Evolutionary conservation across 208 protist genomes (phyloP), one percentile per base, ranked within the genome.

Genomic region (Leptomonas pyrrhocoris): DNA sequence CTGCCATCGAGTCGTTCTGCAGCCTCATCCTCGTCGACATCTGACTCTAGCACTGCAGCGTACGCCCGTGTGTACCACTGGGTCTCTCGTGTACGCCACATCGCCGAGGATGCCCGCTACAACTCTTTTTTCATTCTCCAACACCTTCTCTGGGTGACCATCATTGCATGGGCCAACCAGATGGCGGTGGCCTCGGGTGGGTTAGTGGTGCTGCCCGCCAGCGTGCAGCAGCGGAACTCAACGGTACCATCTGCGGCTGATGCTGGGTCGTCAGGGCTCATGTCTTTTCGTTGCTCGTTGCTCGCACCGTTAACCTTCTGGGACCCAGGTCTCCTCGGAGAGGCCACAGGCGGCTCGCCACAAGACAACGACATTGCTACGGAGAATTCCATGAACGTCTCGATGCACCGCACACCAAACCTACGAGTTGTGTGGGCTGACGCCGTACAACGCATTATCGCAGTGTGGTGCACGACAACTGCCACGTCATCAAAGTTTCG

Each of bases 151-250:
- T 82, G 73, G 69, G 73, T 79, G 3, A 80, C 84, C 28, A 36
- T 88, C 38, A 72, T 62, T 13, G 76, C 74, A 46, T 93, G 88
- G 88, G 68, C 82, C 4, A 58, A 79, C 18, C 82, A 86, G 45
- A 27, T 93, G 57, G 86, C 76, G 38, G 49, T 50, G 43, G 80
- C 78, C 27, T 88, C 77, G 15, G 64, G 73, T 28, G 71, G 62
- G 12, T 63, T 54, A 1, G 49, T 93, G 2, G n/a, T 13, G 8
- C 60, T 85, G 4, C 77, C 72, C 15, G 59, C 61, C 1, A 15
- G 0, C 11, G 23, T 77, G 43, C 64, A 18, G 11, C 54, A 43
- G n/a, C 43, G 9, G 15, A 21, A 21, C 25, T 16, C 56, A 34
- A 23, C 2, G 38, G 38, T 18, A 9, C 25, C 57, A 11, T 25